Conservation (phyloP, 2,329 filamentous ascomycete species). For the Ophiostoma sp. region DNA sequence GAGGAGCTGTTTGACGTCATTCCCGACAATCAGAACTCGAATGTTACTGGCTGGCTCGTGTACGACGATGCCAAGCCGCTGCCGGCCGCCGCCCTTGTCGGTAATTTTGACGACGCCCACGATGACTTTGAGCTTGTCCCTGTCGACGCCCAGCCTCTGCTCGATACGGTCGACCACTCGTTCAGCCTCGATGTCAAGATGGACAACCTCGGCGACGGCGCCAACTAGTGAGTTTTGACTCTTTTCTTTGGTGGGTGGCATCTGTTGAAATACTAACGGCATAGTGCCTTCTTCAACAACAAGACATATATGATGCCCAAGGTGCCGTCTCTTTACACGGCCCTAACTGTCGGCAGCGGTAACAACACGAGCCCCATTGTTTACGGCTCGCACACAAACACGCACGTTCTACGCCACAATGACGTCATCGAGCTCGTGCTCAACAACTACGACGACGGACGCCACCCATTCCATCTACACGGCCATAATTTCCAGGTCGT, state of each 20-base stretch:
- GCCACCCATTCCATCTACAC: slow-evolving; percentile 28
- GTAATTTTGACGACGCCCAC: slow-evolving; percentile 53
- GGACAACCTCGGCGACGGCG: slow-evolving; percentile 62
- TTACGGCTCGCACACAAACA: slow-evolving; percentile 61
- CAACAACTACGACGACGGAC: slow-evolving; percentile 27
- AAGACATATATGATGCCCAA: slow-evolving; percentile 68
- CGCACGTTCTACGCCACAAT: slow-evolving; percentile 61
- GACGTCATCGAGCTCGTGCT: slow-evolving; percentile 67
- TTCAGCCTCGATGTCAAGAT: slow-evolving; percentile 61
- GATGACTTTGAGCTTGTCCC: slow-evolving; percentile 71
- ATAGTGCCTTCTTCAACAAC: slow-evolving; percentile 65
- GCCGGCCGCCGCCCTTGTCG: slow-evolving; percentile 49
- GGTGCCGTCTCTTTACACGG: slow-evolving; percentile 75
- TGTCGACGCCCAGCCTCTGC: slow-evolving; percentile 56
- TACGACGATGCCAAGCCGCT: slow-evolving; percentile 47
- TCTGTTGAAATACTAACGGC: slow-evolving; percentile 47
- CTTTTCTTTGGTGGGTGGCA: slow-evolving; percentile 22
- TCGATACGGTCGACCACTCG: slow-evolving; percentile 56
- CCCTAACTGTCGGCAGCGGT: slow-evolving; percentile 57
- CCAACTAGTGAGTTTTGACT: slow-evolving; percentile 51
- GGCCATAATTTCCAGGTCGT: slow-evolving; percentile 37
- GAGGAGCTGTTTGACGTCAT: slow-evolving; percentile 63
- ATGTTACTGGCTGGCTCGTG: slow-evolving; percentile 58
- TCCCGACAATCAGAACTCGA: slow-evolving; percentile 62
- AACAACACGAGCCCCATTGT: slow-evolving; percentile 51